A percentile compares a stretch with the other conserved stretches of the same genome.
phyloP scores from a whole-genome alignment of 441 rosid genomes.

The Mallotus repandus region DNA sequence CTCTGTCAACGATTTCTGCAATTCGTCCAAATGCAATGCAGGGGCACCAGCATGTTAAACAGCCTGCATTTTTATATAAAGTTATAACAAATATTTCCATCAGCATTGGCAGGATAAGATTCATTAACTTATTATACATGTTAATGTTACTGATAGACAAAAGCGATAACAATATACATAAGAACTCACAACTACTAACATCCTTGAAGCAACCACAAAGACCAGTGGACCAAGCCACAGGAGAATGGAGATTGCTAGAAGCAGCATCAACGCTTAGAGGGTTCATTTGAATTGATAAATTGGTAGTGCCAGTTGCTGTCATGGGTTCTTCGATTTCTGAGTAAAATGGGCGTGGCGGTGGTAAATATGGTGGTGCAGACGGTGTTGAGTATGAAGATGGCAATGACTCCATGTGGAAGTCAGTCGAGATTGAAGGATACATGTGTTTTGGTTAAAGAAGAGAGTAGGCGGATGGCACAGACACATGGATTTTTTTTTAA shows the following conservation, averaged over 20 bases:
- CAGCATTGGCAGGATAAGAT: too few relatives aligned
- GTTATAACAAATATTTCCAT: too few relatives aligned
- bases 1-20: slow-evolving; percentile 62
- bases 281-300: slow-evolving; percentile 7
- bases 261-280: neutral
- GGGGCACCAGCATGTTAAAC: slow-evolving; percentile 71
- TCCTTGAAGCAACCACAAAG: slow-evolving; percentile 31
- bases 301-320: slow-evolving; percentile 1
- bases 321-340: neutral
- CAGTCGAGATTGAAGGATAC: slow-evolving; percentile 21
- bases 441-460: neutral
- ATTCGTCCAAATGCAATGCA: slow-evolving; percentile 69
- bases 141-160: too few relatives aligned
- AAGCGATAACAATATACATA: neutral
- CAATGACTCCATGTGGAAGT: slow-evolving; percentile 1
- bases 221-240: slow-evolving; percentile 31
- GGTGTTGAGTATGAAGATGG: slow-evolving; percentile 12
- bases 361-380: slow-evolving; percentile 26
- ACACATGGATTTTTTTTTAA: too few relatives aligned
- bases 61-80: slow-evolving; percentile 31
- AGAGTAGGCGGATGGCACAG: neutral
- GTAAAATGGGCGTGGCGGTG: neutral
- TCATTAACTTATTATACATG: too few relatives aligned
- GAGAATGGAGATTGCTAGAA: neutral
- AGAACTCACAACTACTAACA: slow-evolving; percentile 26